These are phyloP conservation scores for Leccinum pellstonianum DNA, from an alignment of 768 basidiomycete genomes.

Conservation along the genomic window DNA sequence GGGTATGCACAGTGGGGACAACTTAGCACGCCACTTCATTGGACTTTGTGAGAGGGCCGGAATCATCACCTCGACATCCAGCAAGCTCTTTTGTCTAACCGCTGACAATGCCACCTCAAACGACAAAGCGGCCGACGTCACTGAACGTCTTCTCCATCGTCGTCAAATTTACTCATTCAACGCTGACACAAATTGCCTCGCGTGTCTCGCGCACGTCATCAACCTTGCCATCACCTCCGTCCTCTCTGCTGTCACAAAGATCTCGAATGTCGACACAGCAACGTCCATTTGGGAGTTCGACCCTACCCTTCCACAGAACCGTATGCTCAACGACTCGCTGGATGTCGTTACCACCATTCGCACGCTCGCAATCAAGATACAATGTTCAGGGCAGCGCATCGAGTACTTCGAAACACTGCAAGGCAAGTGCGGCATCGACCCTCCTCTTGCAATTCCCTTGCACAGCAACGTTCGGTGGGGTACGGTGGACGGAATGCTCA, in stretches of 20 bases:
- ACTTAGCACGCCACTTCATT: neutral
- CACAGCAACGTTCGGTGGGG: no score
- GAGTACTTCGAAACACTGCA: no score
- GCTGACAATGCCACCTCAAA: neutral
- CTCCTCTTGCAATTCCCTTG: no score
- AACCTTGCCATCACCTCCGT: neutral
- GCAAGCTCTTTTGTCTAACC: neutral
- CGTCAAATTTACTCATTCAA: neutral
- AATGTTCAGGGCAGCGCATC: no score
- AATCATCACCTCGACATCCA: neutral
- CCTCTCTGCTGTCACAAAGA: neutral
- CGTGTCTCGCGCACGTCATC: neutral
- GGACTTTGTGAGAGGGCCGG: neutral
- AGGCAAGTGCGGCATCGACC: no score
- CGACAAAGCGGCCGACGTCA: neutral
- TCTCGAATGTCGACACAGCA: neutral
- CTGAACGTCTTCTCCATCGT: neutral
- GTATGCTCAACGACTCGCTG: neutral
- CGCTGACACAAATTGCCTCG: neutral
- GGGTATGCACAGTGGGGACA: neutral
- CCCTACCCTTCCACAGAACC: neutral
- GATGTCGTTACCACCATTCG: neutral
- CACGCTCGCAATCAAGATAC: neutral
- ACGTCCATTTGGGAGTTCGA: neutral
- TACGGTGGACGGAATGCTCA: no score